A percentile compares a stretch with the other conserved stretches of the same genome.
Evolutionary conservation across 192 early-diverging fungal genomes (phyloP).

Genomic region (Linnemannia elongata): DNA sequence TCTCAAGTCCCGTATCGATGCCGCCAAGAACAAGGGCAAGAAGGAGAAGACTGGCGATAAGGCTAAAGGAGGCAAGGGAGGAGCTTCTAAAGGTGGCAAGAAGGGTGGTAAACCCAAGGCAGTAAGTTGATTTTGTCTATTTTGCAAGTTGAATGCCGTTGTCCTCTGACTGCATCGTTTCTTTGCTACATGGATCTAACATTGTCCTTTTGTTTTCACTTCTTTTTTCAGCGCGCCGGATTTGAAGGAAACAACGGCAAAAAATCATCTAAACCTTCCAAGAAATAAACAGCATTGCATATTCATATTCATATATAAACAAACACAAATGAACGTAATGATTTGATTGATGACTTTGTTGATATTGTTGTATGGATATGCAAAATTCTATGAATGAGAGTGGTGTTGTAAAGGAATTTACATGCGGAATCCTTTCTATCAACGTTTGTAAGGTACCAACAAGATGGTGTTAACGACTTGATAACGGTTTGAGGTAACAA

Average conservation of each 20-base stretch:
- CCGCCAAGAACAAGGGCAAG: conserved; percentile 82
- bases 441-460: background rate
- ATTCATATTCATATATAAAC: conserved; percentile 31
- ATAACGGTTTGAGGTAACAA: too few species aligned
- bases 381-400: background rate
- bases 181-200: background rate
- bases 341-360: background rate
- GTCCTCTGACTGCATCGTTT: background rate
- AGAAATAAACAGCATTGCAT: conserved; percentile 57
- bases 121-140: conserved; percentile 27
- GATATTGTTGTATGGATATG: background rate
- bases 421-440: conserved; percentile 35
- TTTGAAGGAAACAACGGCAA: conserved; percentile 56
- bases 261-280: conserved; percentile 56
- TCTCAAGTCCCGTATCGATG: conserved; percentile 83
- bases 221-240: conserved; percentile 39
- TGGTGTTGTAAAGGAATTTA: background rate
- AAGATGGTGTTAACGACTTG: background rate
- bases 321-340: background rate
- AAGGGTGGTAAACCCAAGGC: conserved; percentile 62
- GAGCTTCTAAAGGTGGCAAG: conserved; percentile 32
- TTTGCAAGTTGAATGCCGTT: background rate
- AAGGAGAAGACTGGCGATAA: conserved; percentile 60
- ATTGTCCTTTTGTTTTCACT: background rate
- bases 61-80: conserved; percentile 54